Percentiles rank a stretch among this genome's conserved stretches.
Conservation (phyloP, 2,329 filamentous ascomycete species). For the Scytalidium sp. region DNA sequence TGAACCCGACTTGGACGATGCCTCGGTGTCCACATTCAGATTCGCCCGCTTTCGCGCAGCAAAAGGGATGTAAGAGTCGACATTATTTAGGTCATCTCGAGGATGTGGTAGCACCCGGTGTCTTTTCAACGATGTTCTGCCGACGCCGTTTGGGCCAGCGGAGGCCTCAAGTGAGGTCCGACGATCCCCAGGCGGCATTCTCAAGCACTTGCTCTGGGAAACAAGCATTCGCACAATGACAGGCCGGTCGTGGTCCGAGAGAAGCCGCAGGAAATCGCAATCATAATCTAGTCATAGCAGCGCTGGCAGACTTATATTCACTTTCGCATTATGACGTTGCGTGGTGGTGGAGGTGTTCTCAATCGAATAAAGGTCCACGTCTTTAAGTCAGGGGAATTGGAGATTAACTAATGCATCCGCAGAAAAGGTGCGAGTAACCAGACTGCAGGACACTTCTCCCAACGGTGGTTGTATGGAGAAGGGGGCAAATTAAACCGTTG, state of each 20-base stretch:
- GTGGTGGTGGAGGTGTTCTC: constrained; percentile 12
- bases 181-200: constrained; percentile 27
- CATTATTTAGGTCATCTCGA: constrained; percentile 15
- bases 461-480: background rate
- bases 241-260: background rate
- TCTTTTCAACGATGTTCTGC: constrained; percentile 26
- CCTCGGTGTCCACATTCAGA: constrained; percentile 21
- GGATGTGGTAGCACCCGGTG: constrained; percentile 30
- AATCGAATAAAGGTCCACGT: constrained; percentile 8
- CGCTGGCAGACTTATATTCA: constrained; percentile 11
- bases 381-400: background rate
- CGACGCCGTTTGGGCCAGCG: constrained; percentile 19
- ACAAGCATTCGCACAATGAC: constrained; percentile 26
- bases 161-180: constrained; percentile 22
- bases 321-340: constrained; percentile 16
- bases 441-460: background rate
- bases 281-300: constrained; percentile 12
- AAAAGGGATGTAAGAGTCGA: constrained; percentile 14
- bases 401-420: background rate
- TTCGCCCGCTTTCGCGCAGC: constrained; percentile 18
- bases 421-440: background rate
- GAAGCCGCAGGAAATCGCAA: constrained; percentile 5
- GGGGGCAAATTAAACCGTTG: background rate
- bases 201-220: constrained; percentile 30
- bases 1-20: constrained; percentile 20